Percentiles rank a stretch among this genome's conserved stretches.
Evolutionary conservation across 2,329 filamentous ascomycete genomes (phyloP).

Genomic region (Sclerotinia glacialis): DNA sequence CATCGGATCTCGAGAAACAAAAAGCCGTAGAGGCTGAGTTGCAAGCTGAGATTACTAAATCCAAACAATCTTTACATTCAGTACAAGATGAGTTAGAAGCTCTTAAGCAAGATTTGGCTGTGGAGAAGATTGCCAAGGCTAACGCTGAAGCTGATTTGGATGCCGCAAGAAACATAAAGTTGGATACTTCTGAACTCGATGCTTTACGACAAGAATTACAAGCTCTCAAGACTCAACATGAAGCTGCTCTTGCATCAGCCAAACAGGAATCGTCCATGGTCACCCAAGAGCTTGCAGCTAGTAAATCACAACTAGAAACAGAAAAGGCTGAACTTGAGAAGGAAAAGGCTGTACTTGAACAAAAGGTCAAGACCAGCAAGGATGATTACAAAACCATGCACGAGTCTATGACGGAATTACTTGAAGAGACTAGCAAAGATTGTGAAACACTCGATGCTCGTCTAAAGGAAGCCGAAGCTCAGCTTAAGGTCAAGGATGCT

Average conservation of each 20-base stretch:
- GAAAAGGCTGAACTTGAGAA: slow-evolving; percentile 54
- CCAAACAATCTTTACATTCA: slow-evolving; percentile 40
- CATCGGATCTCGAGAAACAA: slow-evolving; percentile 29
- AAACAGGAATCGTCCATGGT: slow-evolving; percentile 40
- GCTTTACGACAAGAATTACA: slow-evolving; percentile 51
- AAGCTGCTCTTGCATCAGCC: slow-evolving; percentile 43
- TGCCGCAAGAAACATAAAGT: slow-evolving; percentile 53
- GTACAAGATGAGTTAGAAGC: slow-evolving; percentile 34
- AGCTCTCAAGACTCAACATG: slow-evolving; percentile 47
- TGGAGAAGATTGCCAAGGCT: slow-evolving; percentile 47
- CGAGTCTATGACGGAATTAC: slow-evolving; percentile 58
- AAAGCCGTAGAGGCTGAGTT: slow-evolving; percentile 43
- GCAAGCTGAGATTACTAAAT: slow-evolving; percentile 47
- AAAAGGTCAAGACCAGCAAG: slow-evolving; percentile 50
- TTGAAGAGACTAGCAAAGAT: slow-evolving; percentile 52
- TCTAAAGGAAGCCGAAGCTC: slow-evolving; percentile 43
- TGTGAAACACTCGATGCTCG: slow-evolving; percentile 42
- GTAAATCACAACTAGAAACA: slow-evolving; percentile 43
- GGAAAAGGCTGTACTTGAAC: slow-evolving; percentile 50
- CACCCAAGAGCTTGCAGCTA: slow-evolving; percentile 43
- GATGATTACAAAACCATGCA: slow-evolving; percentile 59
- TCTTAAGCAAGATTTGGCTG: slow-evolving; percentile 37
- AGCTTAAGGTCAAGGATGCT: slow-evolving; percentile 55
- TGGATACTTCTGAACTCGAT: slow-evolving; percentile 55
- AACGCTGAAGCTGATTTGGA: slow-evolving; percentile 55